Evolutionary conservation across 345 rosid genomes (phyloP).

Genomic region (thale cress (Arabidopsis thaliana)): TAIR10.1 NC_003076.8:18368501-18369000

Average conservation of each 20-base stretch:
- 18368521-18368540: neutral
- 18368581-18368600: neutral
- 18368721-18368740: neutral
- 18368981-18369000: slow-evolving; percentile 59
- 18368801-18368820: slow-evolving; percentile 14
- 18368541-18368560: neutral
- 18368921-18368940: slow-evolving; percentile 29
- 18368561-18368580: neutral
- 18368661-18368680: neutral
- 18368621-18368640: neutral
- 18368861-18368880: neutral
- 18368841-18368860: slow-evolving; percentile 30
- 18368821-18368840: slow-evolving; percentile 39
- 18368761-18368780: neutral
- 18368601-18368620: too few species aligned
- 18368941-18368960: slow-evolving; percentile 27
- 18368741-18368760: slow-evolving; percentile 2
- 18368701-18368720: neutral
- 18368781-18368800: slow-evolving; percentile 14
- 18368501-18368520: neutral
- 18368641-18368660: slow-evolving; percentile 10
- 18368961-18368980: slow-evolving; percentile 16
- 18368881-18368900: slow-evolving; percentile 8
- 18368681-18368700: slow-evolving; percentile 27
- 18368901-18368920: slow-evolving; percentile 1